phyloP scores from a whole-genome alignment of 805 yeast species.

The Saccharomycopsis fodiens region DNA sequence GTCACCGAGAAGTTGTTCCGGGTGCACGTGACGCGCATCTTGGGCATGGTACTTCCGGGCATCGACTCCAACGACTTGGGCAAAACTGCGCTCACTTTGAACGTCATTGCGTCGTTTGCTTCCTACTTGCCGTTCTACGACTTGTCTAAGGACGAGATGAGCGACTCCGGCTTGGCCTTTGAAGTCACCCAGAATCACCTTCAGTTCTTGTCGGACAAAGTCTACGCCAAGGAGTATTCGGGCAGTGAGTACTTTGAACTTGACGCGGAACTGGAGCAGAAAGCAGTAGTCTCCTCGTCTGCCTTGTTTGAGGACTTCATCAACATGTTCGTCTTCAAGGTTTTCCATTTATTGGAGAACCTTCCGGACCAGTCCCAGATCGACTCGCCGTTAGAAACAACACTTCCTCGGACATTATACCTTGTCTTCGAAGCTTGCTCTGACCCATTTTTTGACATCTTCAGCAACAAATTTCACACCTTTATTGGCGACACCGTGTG shows the following conservation, averaged over 20 bases:
- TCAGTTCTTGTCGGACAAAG: conserved; percentile 40
- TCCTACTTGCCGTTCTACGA: conserved; percentile 67
- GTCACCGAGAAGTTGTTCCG: conserved; percentile 55
- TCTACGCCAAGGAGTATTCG: conserved; percentile 28
- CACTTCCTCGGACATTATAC: conserved; percentile 38
- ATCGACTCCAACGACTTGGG: conserved; percentile 82
- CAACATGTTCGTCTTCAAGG: conserved; percentile 45
- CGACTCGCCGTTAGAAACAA: conserved; percentile 29
- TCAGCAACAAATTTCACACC: conserved; percentile 36
- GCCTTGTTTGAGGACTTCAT: conserved; percentile 58
- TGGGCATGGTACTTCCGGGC: conserved; percentile 67
- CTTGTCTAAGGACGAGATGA: conserved; percentile 35
- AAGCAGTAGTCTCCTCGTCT: conserved; percentile 67
- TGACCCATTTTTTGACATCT: conserved; percentile 41
- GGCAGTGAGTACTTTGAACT: conserved; percentile 27
- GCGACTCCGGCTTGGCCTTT: conserved; percentile 28
- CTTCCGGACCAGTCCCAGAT: conserved; percentile 51
- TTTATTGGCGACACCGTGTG: conserved; percentile 54
- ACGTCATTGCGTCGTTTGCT: conserved; percentile 62
- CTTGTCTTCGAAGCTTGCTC: conserved; percentile 52
- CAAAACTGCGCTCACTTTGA: conserved; percentile 61
- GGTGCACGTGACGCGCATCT: conserved; percentile 69
- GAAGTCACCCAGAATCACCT: conserved; percentile 64
- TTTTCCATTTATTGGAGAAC: conserved; percentile 60
- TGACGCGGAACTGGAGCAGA: conserved; percentile 38